Conservation (phyloP, 2,329 filamentous ascomycete genomes). For the Neoascochyta sp. region DNA sequence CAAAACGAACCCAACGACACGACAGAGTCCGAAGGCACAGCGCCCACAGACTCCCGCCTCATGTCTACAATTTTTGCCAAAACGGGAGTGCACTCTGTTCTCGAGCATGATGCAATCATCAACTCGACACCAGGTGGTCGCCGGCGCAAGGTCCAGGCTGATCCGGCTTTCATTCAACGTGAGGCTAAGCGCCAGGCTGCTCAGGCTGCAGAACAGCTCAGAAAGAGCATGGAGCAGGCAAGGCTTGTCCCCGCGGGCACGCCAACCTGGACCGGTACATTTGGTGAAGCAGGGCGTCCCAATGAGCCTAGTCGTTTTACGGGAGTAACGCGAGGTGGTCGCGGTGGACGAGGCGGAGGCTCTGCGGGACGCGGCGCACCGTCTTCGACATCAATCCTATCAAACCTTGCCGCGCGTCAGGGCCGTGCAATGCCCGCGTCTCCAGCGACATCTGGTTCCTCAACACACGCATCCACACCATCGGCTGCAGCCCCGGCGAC, state of each 20-base stretch:
- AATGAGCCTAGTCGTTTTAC: constrained; percentile 15
- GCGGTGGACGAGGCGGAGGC: constrained; percentile 25
- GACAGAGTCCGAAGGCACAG: constrained; percentile 5
- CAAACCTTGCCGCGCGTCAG: constrained; percentile 44
- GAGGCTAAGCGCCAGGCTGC: constrained; percentile 79
- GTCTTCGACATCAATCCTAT: constrained; percentile 42
- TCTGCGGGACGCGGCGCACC: constrained; percentile 39
- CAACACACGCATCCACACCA: constrained; percentile 29
- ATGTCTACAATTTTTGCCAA: constrained; percentile 86
- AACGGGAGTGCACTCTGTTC: constrained; percentile 80
- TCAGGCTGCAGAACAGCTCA: constrained; percentile 71
- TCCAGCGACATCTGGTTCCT: constrained; percentile 8
- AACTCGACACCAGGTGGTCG: constrained; percentile 40
- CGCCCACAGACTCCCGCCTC: constrained; percentile 57
- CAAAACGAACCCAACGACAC: constrained; percentile 13
- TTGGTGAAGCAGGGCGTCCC: constrained; percentile 70
- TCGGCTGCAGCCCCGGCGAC: constrained; percentile 21
- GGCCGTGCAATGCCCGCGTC: constrained; percentile 18
- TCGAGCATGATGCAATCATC: constrained; percentile 90
- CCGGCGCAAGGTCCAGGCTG: constrained; percentile 66
- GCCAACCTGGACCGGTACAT: constrained; percentile 89
- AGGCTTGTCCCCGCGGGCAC: constrained; percentile 72
- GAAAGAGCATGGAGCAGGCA: constrained; percentile 68
- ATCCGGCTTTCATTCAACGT: constrained; percentile 72
- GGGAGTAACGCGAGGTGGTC: constrained; percentile 42